These are phyloP conservation scores for Geotrichum bryndzae DNA, from an alignment of 1,139 yeast genomes.

Conservation along the genomic window DNA sequence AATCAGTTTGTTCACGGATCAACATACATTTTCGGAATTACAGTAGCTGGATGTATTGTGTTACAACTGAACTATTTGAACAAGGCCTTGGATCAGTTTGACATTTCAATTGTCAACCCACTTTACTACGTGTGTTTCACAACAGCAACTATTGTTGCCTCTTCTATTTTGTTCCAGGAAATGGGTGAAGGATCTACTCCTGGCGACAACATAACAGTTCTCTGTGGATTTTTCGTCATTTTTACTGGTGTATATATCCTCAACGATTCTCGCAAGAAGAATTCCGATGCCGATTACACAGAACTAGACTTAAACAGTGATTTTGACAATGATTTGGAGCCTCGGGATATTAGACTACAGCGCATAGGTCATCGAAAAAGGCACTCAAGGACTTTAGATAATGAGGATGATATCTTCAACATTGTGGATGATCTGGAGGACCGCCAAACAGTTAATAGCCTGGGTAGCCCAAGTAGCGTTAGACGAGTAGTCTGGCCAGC, in stretches of 20 bases:
- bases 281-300: constrained; percentile 34
- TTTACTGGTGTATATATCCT: constrained; percentile 82
- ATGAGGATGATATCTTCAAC: not conserved
- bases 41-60: constrained; percentile 74
- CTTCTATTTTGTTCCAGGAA: constrained; percentile 82
- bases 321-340: not conserved
- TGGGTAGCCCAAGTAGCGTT: not conserved
- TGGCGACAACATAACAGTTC: constrained; percentile 74
- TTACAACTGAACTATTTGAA: constrained; percentile 93
- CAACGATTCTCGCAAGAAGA: constrained; percentile 65
- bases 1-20: constrained; percentile 83
- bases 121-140: constrained; percentile 87
- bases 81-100: constrained; percentile 89
- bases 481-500: not conserved
- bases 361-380: not conserved
- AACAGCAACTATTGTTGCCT: constrained; percentile 78
- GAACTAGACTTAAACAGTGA: not conserved
- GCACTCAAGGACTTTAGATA: not conserved
- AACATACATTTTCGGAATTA: constrained; percentile 72
- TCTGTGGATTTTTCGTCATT: constrained; percentile 80
- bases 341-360: not conserved
- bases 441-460: not conserved
- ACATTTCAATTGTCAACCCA: constrained; percentile 88
- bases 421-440: not conserved
- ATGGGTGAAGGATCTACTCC: constrained; percentile 73